Evolutionary conservation across 306 rosid genomes (phyloP).

Genomic region (Delonix regia): DNA sequence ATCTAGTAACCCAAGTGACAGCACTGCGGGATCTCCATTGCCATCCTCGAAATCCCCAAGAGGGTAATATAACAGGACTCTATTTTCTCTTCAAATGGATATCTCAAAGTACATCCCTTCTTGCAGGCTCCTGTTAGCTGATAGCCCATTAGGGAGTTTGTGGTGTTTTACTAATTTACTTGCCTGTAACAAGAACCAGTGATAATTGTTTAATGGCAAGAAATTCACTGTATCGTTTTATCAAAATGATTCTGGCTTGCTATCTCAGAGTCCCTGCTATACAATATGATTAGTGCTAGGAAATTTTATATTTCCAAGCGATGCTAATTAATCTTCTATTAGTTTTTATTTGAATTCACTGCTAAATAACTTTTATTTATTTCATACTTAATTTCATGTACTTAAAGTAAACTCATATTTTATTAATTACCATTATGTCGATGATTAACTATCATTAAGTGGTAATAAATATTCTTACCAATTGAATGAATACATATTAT

Average conservation of each 20-base stretch:
- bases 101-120: conserved; percentile 9
- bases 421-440: too few relatives aligned
- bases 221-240: conserved; percentile 8
- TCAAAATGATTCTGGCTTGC: conserved; percentile 8
- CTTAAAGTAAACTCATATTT: too few relatives aligned
- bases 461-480: too few relatives aligned
- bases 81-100: conserved; percentile 15
- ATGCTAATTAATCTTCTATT: neutral
- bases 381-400: too few relatives aligned
- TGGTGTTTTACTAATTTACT: conserved; percentile 8
- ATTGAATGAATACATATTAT: too few relatives aligned
- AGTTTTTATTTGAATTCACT: too few relatives aligned
- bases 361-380: too few relatives aligned
- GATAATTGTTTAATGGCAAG: neutral
- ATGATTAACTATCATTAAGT: too few relatives aligned
- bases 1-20: conserved; percentile 22
- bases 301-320: neutral
- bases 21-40: conserved; percentile 25
- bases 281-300: too few relatives aligned
- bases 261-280: neutral
- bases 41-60: conserved; percentile 1
- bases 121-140: conserved; percentile 31
- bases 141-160: conserved; percentile 17
- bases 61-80: neutral
- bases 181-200: neutral